Base-by-base conservation (phyloP, 306 rosid genomes). In the Malus sieversii region DNA sequence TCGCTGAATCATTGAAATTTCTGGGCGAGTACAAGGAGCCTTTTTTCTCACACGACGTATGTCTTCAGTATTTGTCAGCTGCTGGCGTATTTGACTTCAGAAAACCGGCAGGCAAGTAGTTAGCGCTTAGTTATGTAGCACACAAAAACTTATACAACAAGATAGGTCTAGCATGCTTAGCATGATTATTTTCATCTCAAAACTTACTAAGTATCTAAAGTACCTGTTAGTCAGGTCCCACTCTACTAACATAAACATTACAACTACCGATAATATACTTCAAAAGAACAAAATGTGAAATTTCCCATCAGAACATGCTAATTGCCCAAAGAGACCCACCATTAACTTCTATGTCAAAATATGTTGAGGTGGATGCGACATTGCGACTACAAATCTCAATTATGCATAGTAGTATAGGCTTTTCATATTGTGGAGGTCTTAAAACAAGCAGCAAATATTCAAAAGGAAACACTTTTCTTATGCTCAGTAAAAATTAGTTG, bases 41-140 rank as follows among this genome's bases (percentile, higher is more conserved):
- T 96, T 96, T 84, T 87, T 96, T 42, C 99, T 86, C 16, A 85
- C 66, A 32, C 99, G 98, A 15, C 99, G 98, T 78, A 96, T 96
- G 80, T 89, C 98, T 85, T 90, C 98, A 58, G 98, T 92, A 81
- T 77, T 90, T 45, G 92, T 92, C 84, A 96, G 82, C 81, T 96
- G 99, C 69, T 85, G 91, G 57, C 99, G 96, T 76, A 96, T 96
- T 70, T 86, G 87, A 82, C 99, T 96, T 79, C 79, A 89, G 62
- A 86, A 66, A 10, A 83, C 42, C 29, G 72, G 68, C 69, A 81
- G 67, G 76, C 46, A 72, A 69, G 78, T 29, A 19, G 48, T 74
- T 61, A 67, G 59, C 4, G 4, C 33, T 58, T 22, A 66, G 13
- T 42, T 19, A 65, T 35, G 25, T 65, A 75, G 19, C 11, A 33